Evolutionary conservation across 2,329 filamentous ascomycete species (phyloP).

Genomic region (Aspergillus alliaceus): DNA sequence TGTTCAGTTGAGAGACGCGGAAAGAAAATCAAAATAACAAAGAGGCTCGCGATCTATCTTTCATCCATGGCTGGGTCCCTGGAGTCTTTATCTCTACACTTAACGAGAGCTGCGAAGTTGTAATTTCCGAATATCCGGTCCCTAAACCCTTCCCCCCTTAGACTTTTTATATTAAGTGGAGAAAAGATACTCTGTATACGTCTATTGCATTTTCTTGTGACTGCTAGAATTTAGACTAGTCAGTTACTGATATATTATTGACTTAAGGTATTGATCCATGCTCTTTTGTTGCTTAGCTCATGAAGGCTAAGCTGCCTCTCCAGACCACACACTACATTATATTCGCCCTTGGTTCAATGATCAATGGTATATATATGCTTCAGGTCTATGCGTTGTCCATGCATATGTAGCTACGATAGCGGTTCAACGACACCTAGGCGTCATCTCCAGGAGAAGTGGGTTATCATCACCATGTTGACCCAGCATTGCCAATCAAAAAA

Average conservation of each 20-base stretch:
- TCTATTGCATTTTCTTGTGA: not conserved
- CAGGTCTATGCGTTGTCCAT: too few species aligned
- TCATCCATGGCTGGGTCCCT: not conserved
- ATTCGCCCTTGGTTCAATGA: too few species aligned
- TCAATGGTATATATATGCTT: too few species aligned
- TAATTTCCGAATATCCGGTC: conserved; percentile 4
- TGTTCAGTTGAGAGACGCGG: too few species aligned
- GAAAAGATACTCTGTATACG: not conserved
- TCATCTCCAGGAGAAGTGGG: too few species aligned
- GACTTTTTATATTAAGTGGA: not conserved
- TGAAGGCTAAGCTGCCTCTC: not conserved
- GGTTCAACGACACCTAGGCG: too few species aligned
- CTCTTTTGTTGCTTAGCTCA: not conserved
- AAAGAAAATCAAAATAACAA: too few species aligned
- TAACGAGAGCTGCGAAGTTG: not conserved
- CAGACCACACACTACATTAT: not conserved
- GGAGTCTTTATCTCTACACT: not conserved
- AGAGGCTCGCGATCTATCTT: not conserved
- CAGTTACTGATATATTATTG: not conserved
- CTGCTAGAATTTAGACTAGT: not conserved
- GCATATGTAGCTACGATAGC: too few species aligned
- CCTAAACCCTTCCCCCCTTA: not conserved
- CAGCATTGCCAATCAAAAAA: too few species aligned
- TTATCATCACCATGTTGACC: too few species aligned
- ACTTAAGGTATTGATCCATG: not conserved